Conservation (phyloP, 1,139 yeast species). For the Suhomyces coccinellae region DNA sequence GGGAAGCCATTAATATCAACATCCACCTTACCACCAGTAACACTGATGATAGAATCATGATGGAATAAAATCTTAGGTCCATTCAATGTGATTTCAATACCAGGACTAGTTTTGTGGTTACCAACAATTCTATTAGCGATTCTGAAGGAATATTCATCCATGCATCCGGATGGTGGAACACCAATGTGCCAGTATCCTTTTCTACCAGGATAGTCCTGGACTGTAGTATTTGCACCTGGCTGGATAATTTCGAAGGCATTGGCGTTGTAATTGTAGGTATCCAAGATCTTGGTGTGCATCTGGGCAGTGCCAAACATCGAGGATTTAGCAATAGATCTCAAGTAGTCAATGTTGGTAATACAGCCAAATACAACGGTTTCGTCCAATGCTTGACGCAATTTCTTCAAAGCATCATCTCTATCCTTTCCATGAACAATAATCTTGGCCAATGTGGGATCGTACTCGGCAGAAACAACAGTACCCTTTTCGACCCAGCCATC, state of each 20-base stretch:
- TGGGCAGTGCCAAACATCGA: conserved; percentile 79
- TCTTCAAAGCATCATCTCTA: conserved; percentile 76
- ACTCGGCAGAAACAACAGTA: conserved; percentile 86
- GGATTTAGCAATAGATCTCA: conserved; percentile 81
- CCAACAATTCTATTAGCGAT: conserved; percentile 90
- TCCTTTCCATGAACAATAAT: conserved; percentile 92
- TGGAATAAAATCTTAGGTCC: conserved; percentile 90
- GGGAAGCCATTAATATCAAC: conserved; percentile 63
- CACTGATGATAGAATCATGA: conserved; percentile 69
- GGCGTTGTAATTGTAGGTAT: conserved; percentile 76
- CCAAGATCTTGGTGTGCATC: conserved; percentile 85
- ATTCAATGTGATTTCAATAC: conserved; percentile 80
- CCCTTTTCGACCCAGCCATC: conserved; percentile 95
- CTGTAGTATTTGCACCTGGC: conserved; percentile 95
- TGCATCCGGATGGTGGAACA: conserved; percentile 98
- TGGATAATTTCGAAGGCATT: conserved; percentile 77
- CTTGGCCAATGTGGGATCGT: conserved; percentile 95
- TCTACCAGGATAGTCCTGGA: conserved; percentile 96
- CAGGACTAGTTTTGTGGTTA: conserved; percentile 77
- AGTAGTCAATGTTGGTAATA: conserved; percentile 84
- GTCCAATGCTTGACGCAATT: conserved; percentile 75
- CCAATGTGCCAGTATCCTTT: conserved; percentile 85
- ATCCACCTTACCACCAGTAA: conserved; percentile 80
- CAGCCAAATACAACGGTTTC: conserved; percentile 90
- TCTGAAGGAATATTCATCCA: conserved; percentile 91